Percentiles rank a stretch among this genome's conserved stretches.
These are phyloP conservation scores for Tetratostichococcus sp. DNA, from an alignment of 139 green algal genomes.

Conservation along the genomic window DNA sequence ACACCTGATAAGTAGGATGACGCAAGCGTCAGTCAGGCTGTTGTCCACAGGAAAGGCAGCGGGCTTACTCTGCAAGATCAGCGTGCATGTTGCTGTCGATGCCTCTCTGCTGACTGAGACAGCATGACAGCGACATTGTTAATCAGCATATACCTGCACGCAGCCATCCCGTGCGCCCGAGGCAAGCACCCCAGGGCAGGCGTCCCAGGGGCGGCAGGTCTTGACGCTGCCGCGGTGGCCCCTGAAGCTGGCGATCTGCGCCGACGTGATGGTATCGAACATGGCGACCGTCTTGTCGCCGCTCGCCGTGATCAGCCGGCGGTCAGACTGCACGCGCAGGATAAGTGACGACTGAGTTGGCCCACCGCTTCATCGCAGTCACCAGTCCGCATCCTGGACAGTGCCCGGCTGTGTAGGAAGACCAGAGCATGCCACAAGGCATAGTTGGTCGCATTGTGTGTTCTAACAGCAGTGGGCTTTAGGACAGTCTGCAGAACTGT, in stretches of 20 bases:
- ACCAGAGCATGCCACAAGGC: too few relatives aligned
- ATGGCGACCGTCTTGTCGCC: conserved; percentile 64
- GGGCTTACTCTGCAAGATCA: too few relatives aligned
- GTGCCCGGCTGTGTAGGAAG: too few relatives aligned
- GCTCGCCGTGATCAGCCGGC: conserved; percentile 61
- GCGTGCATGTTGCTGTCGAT: too few relatives aligned
- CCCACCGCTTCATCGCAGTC: too few relatives aligned
- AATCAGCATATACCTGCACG: conserved; percentile 2
- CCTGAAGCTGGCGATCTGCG: conserved; percentile 30
- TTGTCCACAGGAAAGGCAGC: too few relatives aligned
- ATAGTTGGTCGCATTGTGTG: too few relatives aligned
- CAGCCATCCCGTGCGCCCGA: conserved; percentile 41
- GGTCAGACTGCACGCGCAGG: conserved; percentile 52
- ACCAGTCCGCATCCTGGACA: too few relatives aligned
- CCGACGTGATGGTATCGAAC: conserved; percentile 56
- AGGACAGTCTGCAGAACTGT: too few relatives aligned
- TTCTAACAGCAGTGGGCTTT: too few relatives aligned
- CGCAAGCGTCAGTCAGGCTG: too few relatives aligned
- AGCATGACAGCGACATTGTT: background rate
- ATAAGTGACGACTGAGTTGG: background rate
- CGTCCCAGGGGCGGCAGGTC: conserved; percentile 32
- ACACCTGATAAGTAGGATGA: conserved; percentile 49
- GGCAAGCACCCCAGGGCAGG: conserved; percentile 54
- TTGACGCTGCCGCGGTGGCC: conserved; percentile 75
- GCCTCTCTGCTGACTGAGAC: too few relatives aligned